Conservation (phyloP, 2,329 filamentous ascomycete species). For the Aspergillus pseudonomiae region DNA sequence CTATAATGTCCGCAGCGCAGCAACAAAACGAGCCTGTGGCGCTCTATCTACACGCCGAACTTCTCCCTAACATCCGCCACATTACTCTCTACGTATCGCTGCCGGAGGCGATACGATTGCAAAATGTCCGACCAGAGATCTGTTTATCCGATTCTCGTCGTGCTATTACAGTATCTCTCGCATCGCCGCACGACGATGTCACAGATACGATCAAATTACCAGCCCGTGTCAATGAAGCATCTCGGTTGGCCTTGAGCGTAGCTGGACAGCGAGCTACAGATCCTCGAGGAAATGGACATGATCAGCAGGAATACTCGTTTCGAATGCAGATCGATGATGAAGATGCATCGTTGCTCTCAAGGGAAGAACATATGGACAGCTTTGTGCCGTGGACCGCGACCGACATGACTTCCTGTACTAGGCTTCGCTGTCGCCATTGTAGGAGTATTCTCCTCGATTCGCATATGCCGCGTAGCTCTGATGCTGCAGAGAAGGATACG, state of each 20-base stretch:
- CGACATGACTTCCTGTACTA: slow-evolving; percentile 37
- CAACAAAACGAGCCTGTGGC: slow-evolving; percentile 14
- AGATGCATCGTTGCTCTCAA: slow-evolving; percentile 17
- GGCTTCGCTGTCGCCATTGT: slow-evolving; percentile 45
- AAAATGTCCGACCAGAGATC: slow-evolving; percentile 24
- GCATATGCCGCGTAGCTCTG: not conserved
- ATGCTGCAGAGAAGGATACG: not conserved
- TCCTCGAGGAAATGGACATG: not conserved
- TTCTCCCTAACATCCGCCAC: slow-evolving; percentile 63
- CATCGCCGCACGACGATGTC: slow-evolving; percentile 25
- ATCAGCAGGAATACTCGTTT: slow-evolving; percentile 54
- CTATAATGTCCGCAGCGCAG: slow-evolving; percentile 4
- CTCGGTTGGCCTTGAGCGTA: slow-evolving; percentile 25
- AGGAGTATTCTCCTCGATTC: slow-evolving; percentile 32
- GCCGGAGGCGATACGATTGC: slow-evolving; percentile 19
- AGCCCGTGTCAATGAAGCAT: slow-evolving; percentile 33
- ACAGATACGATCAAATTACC: slow-evolving; percentile 54
- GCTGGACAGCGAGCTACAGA: not conserved
- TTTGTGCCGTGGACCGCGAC: slow-evolving; percentile 44
- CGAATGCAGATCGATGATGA: slow-evolving; percentile 55
- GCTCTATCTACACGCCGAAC: slow-evolving; percentile 59
- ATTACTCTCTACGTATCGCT: slow-evolving; percentile 60
- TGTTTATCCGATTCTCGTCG: slow-evolving; percentile 40
- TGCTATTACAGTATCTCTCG: slow-evolving; percentile 41
- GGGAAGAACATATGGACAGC: slow-evolving; percentile 33